Conservation (phyloP, 345 rosid species). For the Heritiera fomes region DNA sequence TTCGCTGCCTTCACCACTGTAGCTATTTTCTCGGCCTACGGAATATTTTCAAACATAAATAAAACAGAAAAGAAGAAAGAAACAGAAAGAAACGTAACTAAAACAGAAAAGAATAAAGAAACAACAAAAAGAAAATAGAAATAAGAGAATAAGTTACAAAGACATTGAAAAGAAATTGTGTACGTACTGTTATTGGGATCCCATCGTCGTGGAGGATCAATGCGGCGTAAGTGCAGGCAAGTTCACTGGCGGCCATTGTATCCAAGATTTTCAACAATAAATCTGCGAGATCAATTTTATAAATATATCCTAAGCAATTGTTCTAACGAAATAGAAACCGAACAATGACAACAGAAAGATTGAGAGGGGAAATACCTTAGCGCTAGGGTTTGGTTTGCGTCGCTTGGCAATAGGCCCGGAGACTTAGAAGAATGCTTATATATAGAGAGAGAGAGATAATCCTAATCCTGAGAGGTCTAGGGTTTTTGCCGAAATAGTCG, state of each 20-base stretch:
- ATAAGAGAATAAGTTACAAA: neutral
- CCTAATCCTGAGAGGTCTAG: neutral
- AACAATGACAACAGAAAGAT: neutral
- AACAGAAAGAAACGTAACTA: neutral
- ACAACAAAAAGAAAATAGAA: neutral
- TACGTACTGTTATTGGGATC: constrained; percentile 54
- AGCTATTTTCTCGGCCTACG: constrained; percentile 65
- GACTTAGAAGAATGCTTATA: neutral
- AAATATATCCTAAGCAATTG: no score
- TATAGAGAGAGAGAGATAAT: neutral
- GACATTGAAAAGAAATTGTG: neutral
- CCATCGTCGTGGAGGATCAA: constrained; percentile 63
- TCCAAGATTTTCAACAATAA: neutral
- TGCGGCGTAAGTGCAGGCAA: constrained; percentile 65
- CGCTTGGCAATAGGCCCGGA: neutral
- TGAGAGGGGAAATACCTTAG: neutral
- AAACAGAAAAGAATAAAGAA: neutral
- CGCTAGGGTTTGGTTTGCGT: neutral
- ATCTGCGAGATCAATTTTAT: neutral
- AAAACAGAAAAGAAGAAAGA: neutral
- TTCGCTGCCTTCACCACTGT: constrained; percentile 54
- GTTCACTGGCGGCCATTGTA: constrained; percentile 49
- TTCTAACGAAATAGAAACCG: neutral
- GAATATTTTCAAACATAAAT: neutral
- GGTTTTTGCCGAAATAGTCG: neutral